Base-by-base conservation (phyloP, 2,329 filamentous ascomycete genomes). In the Chrysoporthe deuterocubensis region DNA sequence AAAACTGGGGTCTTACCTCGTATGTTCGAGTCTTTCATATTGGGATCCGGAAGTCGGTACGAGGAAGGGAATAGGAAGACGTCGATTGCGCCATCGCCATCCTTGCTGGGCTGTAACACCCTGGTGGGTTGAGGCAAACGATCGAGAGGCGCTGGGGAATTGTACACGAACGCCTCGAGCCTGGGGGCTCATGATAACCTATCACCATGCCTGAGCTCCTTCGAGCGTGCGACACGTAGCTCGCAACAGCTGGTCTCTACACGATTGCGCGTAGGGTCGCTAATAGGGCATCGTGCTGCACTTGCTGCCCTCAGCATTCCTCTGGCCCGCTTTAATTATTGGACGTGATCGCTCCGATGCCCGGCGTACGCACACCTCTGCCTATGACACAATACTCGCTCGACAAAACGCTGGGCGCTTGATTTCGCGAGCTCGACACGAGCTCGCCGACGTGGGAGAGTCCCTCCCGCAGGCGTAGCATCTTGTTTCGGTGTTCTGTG, bases 31-130 rank as follows among this genome's bases (percentile, higher is more conserved):
- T 54, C 4, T 54, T 16, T 9, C 26, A 34, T 11, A 54, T 54
- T 32, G 50, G 21, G 32, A 18, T 32, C 50, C 50, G 50, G 26
- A 34, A 54, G 50, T 54, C 50, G 50, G 50, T 54, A 54, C 50
- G 50, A 54, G 1, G 26, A 16, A 34, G 13, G 50, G 32, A 54
- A 54, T 21, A 13, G 32, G 50, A 54, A 21, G 13, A 6, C 4
- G 21, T 54, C 50, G 7, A 54, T 54, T 21, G 32, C 50, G 50
- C 26, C 50, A 54, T 54, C 32, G 50, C 50, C 50, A 18, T 26
- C 50, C 50, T 54, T 54, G 50, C 50, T 13, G 50, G 50, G 26
- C 50, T 54, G 50, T 54, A 54, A 54, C 50, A 54, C 32, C 26
- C 14, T 34, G 26, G 50, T 26, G 32, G 13, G 48, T 5, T 32